Conservation (phyloP, 345 rosid genomes). For the Tarenaya hassleriana region DNA sequence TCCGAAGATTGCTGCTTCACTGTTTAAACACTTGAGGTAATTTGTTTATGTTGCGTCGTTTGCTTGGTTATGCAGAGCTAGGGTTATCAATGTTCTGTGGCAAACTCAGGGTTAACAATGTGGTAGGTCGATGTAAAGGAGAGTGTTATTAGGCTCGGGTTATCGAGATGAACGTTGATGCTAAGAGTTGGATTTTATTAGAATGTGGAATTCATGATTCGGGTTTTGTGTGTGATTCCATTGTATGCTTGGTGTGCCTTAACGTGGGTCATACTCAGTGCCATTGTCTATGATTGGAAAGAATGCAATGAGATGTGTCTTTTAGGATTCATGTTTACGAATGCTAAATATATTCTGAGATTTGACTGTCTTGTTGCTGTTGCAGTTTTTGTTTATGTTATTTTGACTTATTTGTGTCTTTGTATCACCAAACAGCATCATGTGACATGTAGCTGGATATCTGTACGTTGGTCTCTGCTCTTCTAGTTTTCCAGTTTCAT, state of each 20-base stretch:
- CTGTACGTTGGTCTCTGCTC: too few species aligned
- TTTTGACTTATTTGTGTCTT: background rate
- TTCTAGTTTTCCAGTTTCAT: background rate
- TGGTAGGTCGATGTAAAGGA: background rate
- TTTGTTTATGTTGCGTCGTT: conserved; percentile 3
- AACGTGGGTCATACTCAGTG: conserved; percentile 11
- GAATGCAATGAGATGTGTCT: background rate
- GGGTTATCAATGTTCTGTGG: background rate
- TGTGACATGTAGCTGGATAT: too few species aligned
- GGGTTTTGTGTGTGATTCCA: conserved; percentile 8
- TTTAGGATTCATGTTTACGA: conserved; percentile 6
- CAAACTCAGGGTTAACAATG: background rate
- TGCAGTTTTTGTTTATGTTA: conserved; percentile 2
- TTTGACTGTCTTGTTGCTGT: conserved; percentile 10
- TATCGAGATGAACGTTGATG: background rate
- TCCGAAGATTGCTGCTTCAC: conserved; percentile 47
- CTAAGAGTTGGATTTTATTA: background rate
- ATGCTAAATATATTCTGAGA: background rate
- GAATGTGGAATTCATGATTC: background rate
- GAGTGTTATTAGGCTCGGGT: conserved; percentile 6
- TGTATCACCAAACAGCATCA: too few species aligned
- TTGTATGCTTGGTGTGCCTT: background rate
- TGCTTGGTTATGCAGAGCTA: background rate
- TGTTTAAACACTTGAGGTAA: conserved; percentile 79
- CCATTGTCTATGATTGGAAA: too few species aligned